Conservation (phyloP, 768 basidiomycete genomes). For the Coprinopsis cinerea region DNA sequence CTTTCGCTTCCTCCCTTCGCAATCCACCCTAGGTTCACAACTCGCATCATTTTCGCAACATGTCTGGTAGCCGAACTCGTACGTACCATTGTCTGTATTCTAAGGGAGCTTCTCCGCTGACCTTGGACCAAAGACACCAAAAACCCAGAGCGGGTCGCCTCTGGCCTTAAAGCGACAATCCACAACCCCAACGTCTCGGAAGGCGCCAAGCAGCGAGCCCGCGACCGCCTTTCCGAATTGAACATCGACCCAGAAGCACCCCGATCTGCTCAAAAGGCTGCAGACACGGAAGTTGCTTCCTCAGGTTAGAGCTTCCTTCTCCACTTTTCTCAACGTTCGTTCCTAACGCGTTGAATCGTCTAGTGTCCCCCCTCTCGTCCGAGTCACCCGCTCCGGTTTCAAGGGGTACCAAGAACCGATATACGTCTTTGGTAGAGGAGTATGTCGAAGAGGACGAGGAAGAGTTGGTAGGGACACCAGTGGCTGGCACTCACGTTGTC, state of each 20-base stretch:
- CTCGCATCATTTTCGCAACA: not conserved
- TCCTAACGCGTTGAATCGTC: too few species aligned
- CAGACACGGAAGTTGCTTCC: not conserved
- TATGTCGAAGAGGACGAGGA: not conserved
- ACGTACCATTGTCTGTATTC: not conserved
- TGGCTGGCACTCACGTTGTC: too few species aligned
- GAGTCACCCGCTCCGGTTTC: not conserved
- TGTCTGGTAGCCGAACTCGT: not conserved
- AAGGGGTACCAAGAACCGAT: not conserved
- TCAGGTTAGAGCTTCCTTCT: not conserved
- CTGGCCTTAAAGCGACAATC: constrained; percentile 53
- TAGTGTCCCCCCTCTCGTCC: too few species aligned
- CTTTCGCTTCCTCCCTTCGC: not conserved
- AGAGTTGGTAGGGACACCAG: constrained; percentile 12
- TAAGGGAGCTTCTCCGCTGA: not conserved
- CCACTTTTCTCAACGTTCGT: too few species aligned
- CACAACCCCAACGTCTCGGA: constrained; percentile 50
- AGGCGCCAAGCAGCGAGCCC: constrained; percentile 43
- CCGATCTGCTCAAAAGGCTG: not conserved
- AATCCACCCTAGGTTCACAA: not conserved
- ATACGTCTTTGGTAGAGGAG: not conserved
- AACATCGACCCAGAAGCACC: constrained; percentile 1
- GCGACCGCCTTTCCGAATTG: constrained; percentile 30
- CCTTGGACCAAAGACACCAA: constrained; percentile 11
- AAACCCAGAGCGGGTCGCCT: constrained; percentile 26